These are phyloP conservation scores for Selaginella tamariscina DNA, from an alignment of 75 land plant genomes.

Conservation along the genomic window DNA sequence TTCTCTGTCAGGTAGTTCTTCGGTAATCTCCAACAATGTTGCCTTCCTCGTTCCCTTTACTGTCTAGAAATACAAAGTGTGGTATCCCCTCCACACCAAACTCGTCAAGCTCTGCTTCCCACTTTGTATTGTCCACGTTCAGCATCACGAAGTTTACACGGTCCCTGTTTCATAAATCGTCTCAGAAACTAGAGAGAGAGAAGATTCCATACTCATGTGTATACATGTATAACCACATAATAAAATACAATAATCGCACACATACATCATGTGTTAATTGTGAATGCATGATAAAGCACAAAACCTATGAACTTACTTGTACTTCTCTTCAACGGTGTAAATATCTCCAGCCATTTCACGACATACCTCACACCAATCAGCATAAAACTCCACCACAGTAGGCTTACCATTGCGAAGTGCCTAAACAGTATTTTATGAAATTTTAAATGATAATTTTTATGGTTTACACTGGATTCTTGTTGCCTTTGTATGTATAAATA, in stretches of 20 bases:
- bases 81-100: slow-evolving; percentile 99
- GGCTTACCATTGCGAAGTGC: slow-evolving; percentile 87
- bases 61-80: slow-evolving; percentile 87
- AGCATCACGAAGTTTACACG: slow-evolving; percentile 91
- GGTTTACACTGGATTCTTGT: neutral
- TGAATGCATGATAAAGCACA: no score
- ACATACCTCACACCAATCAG: slow-evolving; percentile 99
- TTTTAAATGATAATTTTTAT: neutral
- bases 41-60: slow-evolving; percentile 86
- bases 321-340: slow-evolving; percentile 74
- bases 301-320: slow-evolving; percentile 69
- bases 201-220: no score
- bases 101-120: slow-evolving; percentile 96
- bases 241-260: neutral
- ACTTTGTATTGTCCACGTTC: slow-evolving; percentile 93
- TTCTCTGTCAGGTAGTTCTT: slow-evolving; percentile 58
- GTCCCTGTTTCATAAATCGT: slow-evolving; percentile 38
- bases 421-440: slow-evolving; percentile 28
- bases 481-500: neutral
- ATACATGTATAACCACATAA: neutral
- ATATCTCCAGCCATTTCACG: slow-evolving; percentile 89
- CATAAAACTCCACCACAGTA: slow-evolving; percentile 92
- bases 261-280: no score
- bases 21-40: slow-evolving; percentile 88
- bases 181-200: no score